Conservation (phyloP, 805 yeast species). For the Metschnikowia bowlesiae region DNA sequence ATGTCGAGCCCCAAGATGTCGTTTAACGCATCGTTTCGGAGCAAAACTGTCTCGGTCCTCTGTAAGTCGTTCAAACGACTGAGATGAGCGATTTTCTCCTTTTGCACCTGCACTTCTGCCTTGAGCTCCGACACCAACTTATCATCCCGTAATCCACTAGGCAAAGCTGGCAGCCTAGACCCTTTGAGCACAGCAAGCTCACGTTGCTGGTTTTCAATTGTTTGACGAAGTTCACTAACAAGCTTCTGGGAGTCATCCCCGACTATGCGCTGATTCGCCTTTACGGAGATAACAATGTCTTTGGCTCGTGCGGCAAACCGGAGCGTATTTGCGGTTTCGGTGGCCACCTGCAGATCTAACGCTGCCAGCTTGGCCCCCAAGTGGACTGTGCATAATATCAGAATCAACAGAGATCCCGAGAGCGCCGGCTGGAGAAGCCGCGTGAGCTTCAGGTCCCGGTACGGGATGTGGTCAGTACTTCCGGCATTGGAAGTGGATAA, state of each 20-base stretch:
- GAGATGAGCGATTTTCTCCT: constrained; percentile 66
- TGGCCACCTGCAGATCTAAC: constrained; percentile 41
- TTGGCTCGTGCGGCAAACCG: constrained; percentile 93
- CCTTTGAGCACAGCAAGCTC: constrained; percentile 43
- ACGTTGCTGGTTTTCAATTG: constrained; percentile 56
- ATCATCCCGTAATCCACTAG: background rate
- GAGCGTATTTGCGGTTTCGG: constrained; percentile 82
- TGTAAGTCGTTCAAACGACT: constrained; percentile 61
- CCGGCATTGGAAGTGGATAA: constrained; percentile 19
- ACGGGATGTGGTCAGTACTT: constrained; percentile 69
- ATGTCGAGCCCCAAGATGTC: constrained; percentile 47
- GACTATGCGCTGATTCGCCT: constrained; percentile 40
- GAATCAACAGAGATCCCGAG: constrained; percentile 79
- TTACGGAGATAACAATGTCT: constrained; percentile 69
- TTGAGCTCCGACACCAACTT: constrained; percentile 25
- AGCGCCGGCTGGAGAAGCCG: constrained; percentile 87
- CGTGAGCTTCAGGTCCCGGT: constrained; percentile 89
- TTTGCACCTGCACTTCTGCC: constrained; percentile 61
- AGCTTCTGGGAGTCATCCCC: constrained; percentile 38
- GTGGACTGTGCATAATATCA: constrained; percentile 84
- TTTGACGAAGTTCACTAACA: constrained; percentile 52
- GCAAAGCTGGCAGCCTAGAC: background rate
- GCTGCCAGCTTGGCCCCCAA: constrained; percentile 36
- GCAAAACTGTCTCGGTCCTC: constrained; percentile 50
- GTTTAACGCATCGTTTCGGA: constrained; percentile 57